phyloP scores from a whole-genome alignment of 208 protist genomes.

The Angomonas ambiguus region DNA sequence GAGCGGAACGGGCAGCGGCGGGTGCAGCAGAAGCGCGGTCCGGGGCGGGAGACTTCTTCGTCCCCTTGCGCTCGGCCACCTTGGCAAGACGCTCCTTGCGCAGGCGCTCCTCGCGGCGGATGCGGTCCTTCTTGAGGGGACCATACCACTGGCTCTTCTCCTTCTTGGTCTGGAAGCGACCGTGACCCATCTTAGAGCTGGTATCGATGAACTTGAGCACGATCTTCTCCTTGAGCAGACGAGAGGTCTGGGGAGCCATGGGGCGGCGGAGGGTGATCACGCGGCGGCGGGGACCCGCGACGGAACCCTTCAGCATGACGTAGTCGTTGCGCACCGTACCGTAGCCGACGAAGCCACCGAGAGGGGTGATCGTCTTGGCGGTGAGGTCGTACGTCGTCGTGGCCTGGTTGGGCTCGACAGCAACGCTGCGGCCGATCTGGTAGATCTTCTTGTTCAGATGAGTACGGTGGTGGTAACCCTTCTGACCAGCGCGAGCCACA shows the following conservation, averaged over 20 bases:
- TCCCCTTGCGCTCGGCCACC: slow-evolving; percentile 73
- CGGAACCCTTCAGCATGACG: slow-evolving; percentile 97
- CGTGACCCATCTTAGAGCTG: slow-evolving; percentile 98
- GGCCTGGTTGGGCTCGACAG: slow-evolving; percentile 78
- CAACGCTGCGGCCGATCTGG: slow-evolving; percentile 91
- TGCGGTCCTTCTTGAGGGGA: slow-evolving; percentile 91
- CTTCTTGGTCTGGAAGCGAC: slow-evolving; percentile 98
- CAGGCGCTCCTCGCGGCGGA: slow-evolving; percentile 76
- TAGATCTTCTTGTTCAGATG: slow-evolving; percentile 99
- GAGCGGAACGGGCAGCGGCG: not conserved
- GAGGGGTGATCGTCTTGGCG: slow-evolving; percentile 98
- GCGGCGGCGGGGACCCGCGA: slow-evolving; percentile 94
- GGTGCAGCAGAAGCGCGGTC: not conserved
- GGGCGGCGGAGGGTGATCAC: slow-evolving; percentile 98
- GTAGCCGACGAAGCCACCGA: slow-evolving; percentile 99
- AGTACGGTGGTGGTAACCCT: slow-evolving; percentile 98
- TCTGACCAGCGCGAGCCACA: slow-evolving; percentile 99
- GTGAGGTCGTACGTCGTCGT: slow-evolving; percentile 98
- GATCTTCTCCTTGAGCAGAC: slow-evolving; percentile 91
- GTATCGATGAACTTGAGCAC: slow-evolving; percentile 99
- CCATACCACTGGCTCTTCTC: slow-evolving; percentile 98
- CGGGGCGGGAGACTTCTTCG: slow-evolving; percentile 5
- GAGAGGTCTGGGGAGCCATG: slow-evolving; percentile 84
- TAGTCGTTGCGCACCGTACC: slow-evolving; percentile 97
- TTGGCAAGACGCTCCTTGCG: slow-evolving; percentile 80